These are phyloP conservation scores for Kentomonas sorsogonicus DNA, from an alignment of 208 protist genomes.

Conservation along the genomic window DNA sequence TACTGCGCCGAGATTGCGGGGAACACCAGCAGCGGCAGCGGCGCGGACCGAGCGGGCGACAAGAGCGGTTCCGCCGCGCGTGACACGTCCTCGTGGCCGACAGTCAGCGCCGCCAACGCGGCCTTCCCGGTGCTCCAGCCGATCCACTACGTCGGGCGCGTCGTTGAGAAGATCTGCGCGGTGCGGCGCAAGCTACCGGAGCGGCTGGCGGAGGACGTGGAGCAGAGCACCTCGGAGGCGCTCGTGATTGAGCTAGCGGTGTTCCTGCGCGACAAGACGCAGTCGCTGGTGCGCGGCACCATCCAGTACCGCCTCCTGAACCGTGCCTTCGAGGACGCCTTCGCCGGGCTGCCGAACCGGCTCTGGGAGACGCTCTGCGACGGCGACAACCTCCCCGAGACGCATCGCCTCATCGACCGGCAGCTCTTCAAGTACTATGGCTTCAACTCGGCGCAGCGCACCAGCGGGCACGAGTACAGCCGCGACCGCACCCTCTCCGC, in stretches of 20 bases:
- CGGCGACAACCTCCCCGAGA: slow-evolving; percentile 32
- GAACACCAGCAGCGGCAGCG: slow-evolving; percentile 18
- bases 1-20: slow-evolving; percentile 50
- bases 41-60: not conserved
- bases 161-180: slow-evolving; percentile 56
- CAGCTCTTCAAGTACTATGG: slow-evolving; percentile 75
- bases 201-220: slow-evolving; percentile 47
- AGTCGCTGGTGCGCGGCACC: slow-evolving; percentile 46
- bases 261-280: slow-evolving; percentile 64
- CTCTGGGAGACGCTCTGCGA: slow-evolving; percentile 55
- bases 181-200: slow-evolving; percentile 43
- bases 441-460: slow-evolving; percentile 61
- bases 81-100: slow-evolving; percentile 37
- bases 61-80: not conserved
- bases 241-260: slow-evolving; percentile 62
- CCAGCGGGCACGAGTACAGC: slow-evolving; percentile 73
- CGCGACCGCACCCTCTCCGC: not conserved
- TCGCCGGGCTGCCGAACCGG: slow-evolving; percentile 31
- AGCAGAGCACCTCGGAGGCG: slow-evolving; percentile 53
- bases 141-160: slow-evolving; percentile 72
- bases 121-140: slow-evolving; percentile 54
- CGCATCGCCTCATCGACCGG: slow-evolving; percentile 47
- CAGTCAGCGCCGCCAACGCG: slow-evolving; percentile 30
- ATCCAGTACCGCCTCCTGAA: slow-evolving; percentile 55
- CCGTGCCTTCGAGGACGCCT: slow-evolving; percentile 67